Evolutionary conservation across 148 eudicot genomes (phyloP).

Genomic region (Camellia granthamiana): DNA sequence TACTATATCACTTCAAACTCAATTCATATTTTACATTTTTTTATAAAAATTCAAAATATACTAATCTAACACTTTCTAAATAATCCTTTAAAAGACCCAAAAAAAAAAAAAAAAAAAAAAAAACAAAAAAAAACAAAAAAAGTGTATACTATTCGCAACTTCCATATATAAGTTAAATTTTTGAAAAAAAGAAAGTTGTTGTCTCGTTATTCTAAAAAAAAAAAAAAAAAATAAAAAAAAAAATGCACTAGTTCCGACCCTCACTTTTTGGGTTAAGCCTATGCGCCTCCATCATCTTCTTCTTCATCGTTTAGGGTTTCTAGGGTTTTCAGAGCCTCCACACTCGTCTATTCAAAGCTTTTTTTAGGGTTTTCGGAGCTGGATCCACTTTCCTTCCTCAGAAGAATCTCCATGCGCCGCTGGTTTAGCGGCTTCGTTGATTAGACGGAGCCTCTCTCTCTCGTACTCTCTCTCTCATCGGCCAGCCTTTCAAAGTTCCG

Average conservation of each 20-base stretch:
- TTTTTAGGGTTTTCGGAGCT: constrained; percentile 33
- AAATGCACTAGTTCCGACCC: neutral
- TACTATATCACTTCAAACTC: too few relatives aligned
- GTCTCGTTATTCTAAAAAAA: too few relatives aligned
- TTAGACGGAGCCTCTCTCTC: constrained; percentile 18
- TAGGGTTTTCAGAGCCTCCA: constrained; percentile 21
- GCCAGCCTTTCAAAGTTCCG: neutral
- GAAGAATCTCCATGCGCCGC: constrained; percentile 37
- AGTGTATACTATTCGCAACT: too few relatives aligned
- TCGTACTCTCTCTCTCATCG: neutral
- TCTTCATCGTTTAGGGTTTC: neutral
- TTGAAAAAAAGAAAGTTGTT: too few relatives aligned
- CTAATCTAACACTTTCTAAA: neutral
- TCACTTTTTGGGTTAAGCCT: neutral
- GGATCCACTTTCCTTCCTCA: constrained; percentile 35
- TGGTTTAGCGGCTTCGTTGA: constrained; percentile 53
- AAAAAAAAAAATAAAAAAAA: neutral
- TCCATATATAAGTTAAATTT: too few relatives aligned
- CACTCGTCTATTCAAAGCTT: neutral
- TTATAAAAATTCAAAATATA: too few relatives aligned
- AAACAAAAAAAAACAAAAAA: too few relatives aligned
- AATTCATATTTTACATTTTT: too few relatives aligned
- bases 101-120: too few relatives aligned
- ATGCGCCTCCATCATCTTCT: constrained; percentile 12
- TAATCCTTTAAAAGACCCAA: too few relatives aligned